Evolutionary conservation across 495 filamentous ascomycete species (phyloP), one percentile per base, ranked within the genome.

Genomic region (Trypethelium eluteriae): DNA sequence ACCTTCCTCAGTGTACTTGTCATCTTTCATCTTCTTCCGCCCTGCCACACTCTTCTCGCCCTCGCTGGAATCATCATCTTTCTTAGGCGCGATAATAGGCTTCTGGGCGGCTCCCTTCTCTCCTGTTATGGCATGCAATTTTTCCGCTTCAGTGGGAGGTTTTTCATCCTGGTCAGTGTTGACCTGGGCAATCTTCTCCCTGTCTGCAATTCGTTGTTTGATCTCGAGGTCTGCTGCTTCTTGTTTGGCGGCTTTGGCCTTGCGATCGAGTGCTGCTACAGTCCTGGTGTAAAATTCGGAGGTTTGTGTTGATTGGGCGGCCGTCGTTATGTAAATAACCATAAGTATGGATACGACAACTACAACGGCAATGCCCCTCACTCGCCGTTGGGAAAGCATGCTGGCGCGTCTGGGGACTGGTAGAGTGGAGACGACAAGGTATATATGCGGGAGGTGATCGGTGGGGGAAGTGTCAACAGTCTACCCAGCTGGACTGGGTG

Each of bases 351-450:
- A 75, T 65, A 82, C 79, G 65, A 90, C 70, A 62, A 86, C 76
- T 39, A 83, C 74, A 73, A 89, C 78, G 62, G 80, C 78, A 38
- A 89, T 74, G 46, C 85, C 75, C 64, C 85, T 85, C 50, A 90
- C 67, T 64, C 89, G 85, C 66, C 91, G 83, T 71, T 82, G 81
- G 1, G 89, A 90, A 71, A 86, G 84, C 90, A 95, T 93, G 53
- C 56, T 80, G 75, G 69, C 64, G 34, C 44, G 47, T 38, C 56
- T 47, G 38, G 11, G 14, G 36, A 14, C 32, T 36, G 10, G 14
- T 35, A 59, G 53, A 59, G 53, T 59, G 53, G 53, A 14, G 53
- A 59, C 18, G 32, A 36, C 32, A 3, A 35, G 53, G 53, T 35
- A 9, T 5, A 36, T 59, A 59, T 59, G 53, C 53, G 7, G 36